These are phyloP conservation scores for Oxytropis ochrocephala DNA, from an alignment of 306 rosid genomes.

Conservation along the genomic window DNA sequence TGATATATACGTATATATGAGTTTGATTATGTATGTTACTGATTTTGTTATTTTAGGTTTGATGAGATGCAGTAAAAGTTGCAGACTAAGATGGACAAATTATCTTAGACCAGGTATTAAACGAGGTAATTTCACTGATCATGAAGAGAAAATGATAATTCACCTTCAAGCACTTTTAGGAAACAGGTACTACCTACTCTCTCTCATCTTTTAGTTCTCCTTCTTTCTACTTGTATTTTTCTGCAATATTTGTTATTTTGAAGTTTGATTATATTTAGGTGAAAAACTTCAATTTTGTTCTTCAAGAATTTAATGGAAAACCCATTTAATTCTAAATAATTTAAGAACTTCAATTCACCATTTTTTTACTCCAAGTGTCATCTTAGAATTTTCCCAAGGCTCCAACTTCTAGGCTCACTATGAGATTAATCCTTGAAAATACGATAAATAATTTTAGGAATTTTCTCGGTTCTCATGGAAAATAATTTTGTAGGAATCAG, in stretches of 20 bases:
- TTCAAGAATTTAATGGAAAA: not conserved
- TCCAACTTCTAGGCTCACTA: no score
- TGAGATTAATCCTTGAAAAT: no score
- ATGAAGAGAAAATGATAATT: conserved; percentile 81
- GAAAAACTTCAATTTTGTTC: not conserved
- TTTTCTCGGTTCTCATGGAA: no score
- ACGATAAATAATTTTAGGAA: no score
- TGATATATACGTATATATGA: not conserved
- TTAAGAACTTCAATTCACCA: not conserved
- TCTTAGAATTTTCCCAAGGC: no score
- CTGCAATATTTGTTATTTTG: not conserved
- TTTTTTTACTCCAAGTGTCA: no score
- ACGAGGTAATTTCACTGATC: conserved; percentile 64
- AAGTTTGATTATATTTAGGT: not conserved
- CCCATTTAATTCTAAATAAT: not conserved
- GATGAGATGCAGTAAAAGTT: conserved; percentile 91
- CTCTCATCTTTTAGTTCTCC: not conserved
- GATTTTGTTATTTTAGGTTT: conserved; percentile 40
- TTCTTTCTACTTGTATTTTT: not conserved
- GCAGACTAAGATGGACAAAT: conserved; percentile 93
- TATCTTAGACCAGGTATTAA: conserved; percentile 85
- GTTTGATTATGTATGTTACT: not conserved
- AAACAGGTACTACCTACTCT: conserved; percentile 42
- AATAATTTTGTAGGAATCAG: no score
- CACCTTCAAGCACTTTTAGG: conserved; percentile 94